A percentile compares a stretch with the other conserved stretches of the same genome.
These are phyloP conservation scores for Hanseniaspora meyeri DNA, from an alignment of 805 yeast genomes.

Conservation along the genomic window DNA sequence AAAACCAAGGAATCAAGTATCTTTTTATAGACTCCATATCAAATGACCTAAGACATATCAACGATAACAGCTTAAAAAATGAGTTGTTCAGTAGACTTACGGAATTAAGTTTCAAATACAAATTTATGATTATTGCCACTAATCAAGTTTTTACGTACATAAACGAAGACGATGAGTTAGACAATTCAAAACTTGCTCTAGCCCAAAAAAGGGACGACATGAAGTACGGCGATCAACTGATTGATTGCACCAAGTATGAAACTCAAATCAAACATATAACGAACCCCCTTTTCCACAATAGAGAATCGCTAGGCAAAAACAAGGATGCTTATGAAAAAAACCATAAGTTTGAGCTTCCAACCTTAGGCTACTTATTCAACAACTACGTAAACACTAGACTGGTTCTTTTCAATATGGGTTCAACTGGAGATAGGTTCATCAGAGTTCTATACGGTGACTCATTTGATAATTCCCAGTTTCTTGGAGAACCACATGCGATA, in stretches of 20 bases:
- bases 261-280: conserved; percentile 1
- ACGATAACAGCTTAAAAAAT: conserved; percentile 6
- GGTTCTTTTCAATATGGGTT: conserved; percentile 6
- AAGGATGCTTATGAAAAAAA: background rate
- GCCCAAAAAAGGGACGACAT: background rate
- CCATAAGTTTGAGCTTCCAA: conserved; percentile 7
- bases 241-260: conserved; percentile 3
- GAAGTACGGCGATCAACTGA: background rate
- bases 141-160: conserved; percentile 10
- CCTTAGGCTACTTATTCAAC: conserved; percentile 7
- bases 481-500: background rate
- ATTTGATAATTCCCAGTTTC: background rate
- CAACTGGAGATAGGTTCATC: conserved; percentile 2
- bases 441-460: conserved; percentile 8
- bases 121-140: conserved; percentile 2
- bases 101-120: conserved; percentile 8
- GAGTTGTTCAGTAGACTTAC: background rate
- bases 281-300: conserved; percentile 5
- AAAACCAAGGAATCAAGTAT: background rate
- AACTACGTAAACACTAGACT: conserved; percentile 7
- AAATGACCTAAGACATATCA: conserved; percentile 7
- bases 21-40: conserved; percentile 10
- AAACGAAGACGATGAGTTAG: conserved; percentile 1
- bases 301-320: background rate
- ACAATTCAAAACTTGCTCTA: background rate